Evolutionary conservation across 2,329 filamentous ascomycete genomes (phyloP), one percentile per base, ranked within the genome.

Genomic region (Stemphylium lycopersici): DNA sequence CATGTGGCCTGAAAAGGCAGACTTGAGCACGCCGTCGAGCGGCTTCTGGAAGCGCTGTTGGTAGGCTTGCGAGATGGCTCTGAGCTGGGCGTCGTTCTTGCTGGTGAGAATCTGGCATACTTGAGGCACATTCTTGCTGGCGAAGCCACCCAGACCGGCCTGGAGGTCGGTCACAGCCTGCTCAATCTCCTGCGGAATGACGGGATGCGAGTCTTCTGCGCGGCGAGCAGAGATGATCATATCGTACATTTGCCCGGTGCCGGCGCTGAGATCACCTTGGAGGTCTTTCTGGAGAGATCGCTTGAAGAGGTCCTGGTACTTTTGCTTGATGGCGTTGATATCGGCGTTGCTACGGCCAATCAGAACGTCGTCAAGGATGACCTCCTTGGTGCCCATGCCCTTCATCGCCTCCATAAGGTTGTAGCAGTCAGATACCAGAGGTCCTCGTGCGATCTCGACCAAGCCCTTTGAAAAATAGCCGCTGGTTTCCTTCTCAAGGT

Each of bases 1-100:
- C 92, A 98, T 97, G 72, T 98, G 93, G 0, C 93, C 93, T 0
- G 88, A 90, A 76, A 97, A 97, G 68, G 95, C 87, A 78, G 85
- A 89, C 58, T 86, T 85, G 65, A 98, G 86, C 44, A 91, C 87
- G 31, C 85, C 83, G 60, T 91, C 87, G 2, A 98, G 81, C 11
- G 84, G 79, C 34, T 83, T 83, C 16, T 87, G 84, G 72, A 92
- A 96, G 58, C 87, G 87, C 48, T 86, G 80, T 66, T 87, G 81
- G 77, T 96, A 98, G 0, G 86, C 82, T 47, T 90, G 84, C 11
- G 84, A 83, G 56, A 98, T 91, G 33, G 92, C 92, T 31, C 90
- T 86, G 50, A 99, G 83, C 75, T 98, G 92, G 48, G 85, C 87
- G 73, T 96, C 88, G 65, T 89, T 96, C 42, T 90, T 84, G 41